Evolutionary conservation across 345 rosid species (phyloP), one percentile per base, ranked within the genome.

Genomic region (Populus davidiana): DNA sequence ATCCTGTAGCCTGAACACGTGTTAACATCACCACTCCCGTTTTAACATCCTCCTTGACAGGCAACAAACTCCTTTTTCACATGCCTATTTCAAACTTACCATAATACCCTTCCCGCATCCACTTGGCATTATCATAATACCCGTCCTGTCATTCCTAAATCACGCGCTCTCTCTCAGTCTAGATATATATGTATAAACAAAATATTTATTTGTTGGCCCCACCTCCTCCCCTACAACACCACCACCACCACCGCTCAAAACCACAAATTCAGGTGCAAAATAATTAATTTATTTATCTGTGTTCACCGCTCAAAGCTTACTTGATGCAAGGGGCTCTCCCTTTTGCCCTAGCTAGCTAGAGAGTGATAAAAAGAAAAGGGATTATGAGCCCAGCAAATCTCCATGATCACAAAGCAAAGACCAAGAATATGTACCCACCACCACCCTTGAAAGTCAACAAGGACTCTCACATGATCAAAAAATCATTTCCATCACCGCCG

Each of bases 381-480:
- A 70, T 43, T 44, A 78, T 78, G 73, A 78, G 81, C 72, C 73
- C 81, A 27, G 5, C 76, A 0, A n/a, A 66, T 29, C 43, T 43
- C 9, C 75, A 62, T 41, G 74, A 77, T 49, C 70, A 50, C 10
- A 63, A 63, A 17, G 71, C 76, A 35, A 78, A 72, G 41, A 5
- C 62, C 47, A 77, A 43, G 18, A 39, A 1, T 38, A 41, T 25
- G n/a, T 25, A 56, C 72, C 81, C 72, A 5, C 59, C 79, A 18
- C 67, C 59, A 6, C 33, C n/a, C 2, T 69, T 78, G 33, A 78
- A 73, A 67, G 49, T 67, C 31, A 73, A 31, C 69, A 73, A 67
- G 12, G 69, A 66, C 9, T 78, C 81, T 13, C 69, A 72, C 72
- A 27, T 10, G 43, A 78, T 78, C 68, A 78, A 78, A 39, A 78